Conservation (phyloP, 805 yeast genomes). For the Starmerella bombicola region DNA sequence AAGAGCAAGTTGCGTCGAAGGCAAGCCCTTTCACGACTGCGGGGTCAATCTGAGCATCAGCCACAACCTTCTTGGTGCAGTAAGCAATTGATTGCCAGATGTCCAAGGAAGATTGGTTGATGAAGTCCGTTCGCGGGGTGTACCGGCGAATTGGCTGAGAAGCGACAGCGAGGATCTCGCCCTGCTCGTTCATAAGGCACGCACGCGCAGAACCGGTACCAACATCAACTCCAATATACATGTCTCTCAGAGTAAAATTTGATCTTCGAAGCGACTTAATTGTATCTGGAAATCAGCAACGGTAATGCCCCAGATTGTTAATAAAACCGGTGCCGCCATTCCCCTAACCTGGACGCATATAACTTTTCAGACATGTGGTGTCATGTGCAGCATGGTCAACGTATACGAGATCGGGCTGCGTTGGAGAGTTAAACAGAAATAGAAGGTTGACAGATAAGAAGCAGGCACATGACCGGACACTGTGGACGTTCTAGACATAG, state of each 20-base stretch:
- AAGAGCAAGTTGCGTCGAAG: conserved; percentile 93
- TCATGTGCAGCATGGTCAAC: too few species aligned
- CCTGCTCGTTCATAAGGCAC: conserved; percentile 71
- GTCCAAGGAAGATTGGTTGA: conserved; percentile 72
- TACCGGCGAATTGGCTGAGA: conserved; percentile 64
- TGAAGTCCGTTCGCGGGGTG: conserved; percentile 38
- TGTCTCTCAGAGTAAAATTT: conserved; percentile 1
- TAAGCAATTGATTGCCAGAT: conserved; percentile 78
- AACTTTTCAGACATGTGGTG: too few species aligned
- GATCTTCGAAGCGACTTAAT: too few species aligned
- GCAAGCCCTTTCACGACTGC: conserved; percentile 71
- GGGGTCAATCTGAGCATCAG: conserved; percentile 64
- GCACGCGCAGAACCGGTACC: conserved; percentile 99
- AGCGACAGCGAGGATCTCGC: conserved; percentile 59
- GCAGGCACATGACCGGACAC: too few species aligned
- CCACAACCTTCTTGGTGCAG: conserved; percentile 63
- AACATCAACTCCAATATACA: conserved; percentile 75
- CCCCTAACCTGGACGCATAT: too few species aligned
- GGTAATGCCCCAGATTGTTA: too few species aligned
- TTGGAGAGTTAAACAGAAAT: too few species aligned
- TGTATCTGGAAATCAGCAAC: too few species aligned
- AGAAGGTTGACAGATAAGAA: too few species aligned
- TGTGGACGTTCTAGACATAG: too few species aligned
- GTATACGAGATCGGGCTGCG: too few species aligned
- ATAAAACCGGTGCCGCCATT: too few species aligned